Evolutionary conservation across 2,329 filamentous ascomycete species (phyloP).

Genomic region (Diaporthe humulicola): DNA sequence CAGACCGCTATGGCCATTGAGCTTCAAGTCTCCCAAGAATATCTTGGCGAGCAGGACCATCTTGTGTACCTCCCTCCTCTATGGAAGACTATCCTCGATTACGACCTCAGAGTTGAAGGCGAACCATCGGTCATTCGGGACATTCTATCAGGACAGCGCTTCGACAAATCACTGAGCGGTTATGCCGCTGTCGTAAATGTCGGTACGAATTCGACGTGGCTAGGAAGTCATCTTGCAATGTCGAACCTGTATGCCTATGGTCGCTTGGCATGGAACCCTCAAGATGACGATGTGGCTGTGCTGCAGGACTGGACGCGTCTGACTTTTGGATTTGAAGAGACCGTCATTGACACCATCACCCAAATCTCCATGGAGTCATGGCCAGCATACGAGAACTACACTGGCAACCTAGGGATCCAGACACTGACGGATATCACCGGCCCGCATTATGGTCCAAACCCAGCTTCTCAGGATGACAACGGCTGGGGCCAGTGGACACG

Average conservation of each 20-base stretch:
- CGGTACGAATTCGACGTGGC: constrained; percentile 75
- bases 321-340: constrained; percentile 70
- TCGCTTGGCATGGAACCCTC: constrained; percentile 74
- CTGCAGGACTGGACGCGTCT: constrained; percentile 77
- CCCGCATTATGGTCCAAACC: constrained; percentile 77
- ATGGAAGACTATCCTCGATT: constrained; percentile 77
- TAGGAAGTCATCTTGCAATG: constrained; percentile 78
- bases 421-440: constrained; percentile 77
- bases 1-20: constrained; percentile 69
- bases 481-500: constrained; percentile 81
- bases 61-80: constrained; percentile 76
- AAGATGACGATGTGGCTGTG: constrained; percentile 59
- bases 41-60: constrained; percentile 78
- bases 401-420: constrained; percentile 77
- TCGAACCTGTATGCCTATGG: constrained; percentile 80
- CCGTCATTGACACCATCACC: constrained; percentile 70
- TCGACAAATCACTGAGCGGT: constrained; percentile 69
- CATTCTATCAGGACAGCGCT: constrained; percentile 71
- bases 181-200: constrained; percentile 78
- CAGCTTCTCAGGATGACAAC: constrained; percentile 75
- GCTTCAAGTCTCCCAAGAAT: constrained; percentile 77
- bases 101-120: constrained; percentile 73
- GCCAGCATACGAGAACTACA: constrained; percentile 80
- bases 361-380: constrained; percentile 77
- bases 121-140: constrained; percentile 69